Conservation (phyloP, 495 filamentous ascomycete species). For the Neurospora sp. region DNA sequence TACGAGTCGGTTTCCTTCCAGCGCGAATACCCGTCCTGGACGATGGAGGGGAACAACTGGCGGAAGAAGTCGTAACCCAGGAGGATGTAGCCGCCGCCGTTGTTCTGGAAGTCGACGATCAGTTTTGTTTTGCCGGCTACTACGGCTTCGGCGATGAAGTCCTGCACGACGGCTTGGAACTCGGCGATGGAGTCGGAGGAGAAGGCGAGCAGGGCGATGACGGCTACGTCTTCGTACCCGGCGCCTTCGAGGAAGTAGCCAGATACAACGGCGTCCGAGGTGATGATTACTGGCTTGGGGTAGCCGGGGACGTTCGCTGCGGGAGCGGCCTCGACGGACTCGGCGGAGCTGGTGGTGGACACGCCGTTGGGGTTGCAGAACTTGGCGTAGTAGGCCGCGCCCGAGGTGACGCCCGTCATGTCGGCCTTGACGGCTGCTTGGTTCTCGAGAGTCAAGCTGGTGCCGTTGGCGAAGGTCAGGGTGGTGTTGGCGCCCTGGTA, state of each 20-base stretch:
- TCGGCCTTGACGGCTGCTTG: conserved; percentile 7
- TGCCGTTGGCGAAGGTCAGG: conserved; percentile 16
- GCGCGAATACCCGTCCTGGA: conserved; percentile 11
- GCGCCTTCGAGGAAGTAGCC: conserved; percentile 39
- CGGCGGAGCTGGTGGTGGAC: background rate
- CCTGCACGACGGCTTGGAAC: conserved; percentile 30
- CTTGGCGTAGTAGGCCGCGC: conserved; percentile 10
- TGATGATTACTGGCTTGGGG: conserved; percentile 35
- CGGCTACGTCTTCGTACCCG: conserved; percentile 30
- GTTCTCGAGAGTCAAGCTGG: conserved; percentile 8
- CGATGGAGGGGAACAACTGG: conserved; percentile 21
- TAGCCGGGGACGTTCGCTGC: conserved; percentile 30
- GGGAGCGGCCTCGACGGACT: background rate
- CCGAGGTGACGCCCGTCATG: conserved; percentile 7
- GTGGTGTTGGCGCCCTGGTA: conserved; percentile 17
- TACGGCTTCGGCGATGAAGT: conserved; percentile 28
- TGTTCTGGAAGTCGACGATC: conserved; percentile 44
- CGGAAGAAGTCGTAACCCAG: conserved; percentile 33
- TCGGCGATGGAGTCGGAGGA: conserved; percentile 3
- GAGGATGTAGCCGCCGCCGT: conserved; percentile 41
- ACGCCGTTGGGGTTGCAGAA: conserved; percentile 9
- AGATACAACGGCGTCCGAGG: conserved; percentile 31
- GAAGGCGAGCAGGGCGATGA: conserved; percentile 21
- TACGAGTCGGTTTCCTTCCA: conserved; percentile 24
- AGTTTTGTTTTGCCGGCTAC: conserved; percentile 37